These are phyloP conservation scores for Cryptococcus sp. DNA, from an alignment of 1,284 basidiomycete species.

Conservation along the genomic window DNA sequence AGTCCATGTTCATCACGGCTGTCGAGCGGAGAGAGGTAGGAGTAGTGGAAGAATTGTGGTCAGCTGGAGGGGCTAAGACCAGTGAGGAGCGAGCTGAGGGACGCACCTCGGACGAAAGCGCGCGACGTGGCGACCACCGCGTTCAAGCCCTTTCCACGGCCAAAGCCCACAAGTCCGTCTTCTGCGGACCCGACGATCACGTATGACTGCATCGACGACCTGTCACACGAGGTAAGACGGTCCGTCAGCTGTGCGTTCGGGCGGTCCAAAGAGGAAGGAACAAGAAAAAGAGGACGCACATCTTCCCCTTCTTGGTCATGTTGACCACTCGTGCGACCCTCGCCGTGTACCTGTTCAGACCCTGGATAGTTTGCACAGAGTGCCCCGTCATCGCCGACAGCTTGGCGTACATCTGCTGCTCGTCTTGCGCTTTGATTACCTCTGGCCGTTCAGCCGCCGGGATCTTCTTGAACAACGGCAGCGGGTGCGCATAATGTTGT, in stretches of 20 bases:
- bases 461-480: conserved; percentile 19
- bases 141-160: conserved; percentile 67
- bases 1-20: conserved; percentile 63
- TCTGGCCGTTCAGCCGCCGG: conserved; percentile 16
- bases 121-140: too few species aligned
- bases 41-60: too few species aligned
- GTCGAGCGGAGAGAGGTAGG: not conserved
- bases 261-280: not conserved
- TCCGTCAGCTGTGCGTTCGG: not conserved
- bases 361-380: conserved; percentile 27
- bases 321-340: conserved; percentile 42
- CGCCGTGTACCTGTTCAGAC: conserved; percentile 37
- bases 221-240: conserved; percentile 1
- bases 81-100: not conserved
- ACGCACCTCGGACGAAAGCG: not conserved
- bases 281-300: conserved; percentile 34
- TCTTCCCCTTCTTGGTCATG: conserved; percentile 51
- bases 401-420: conserved; percentile 23
- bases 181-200: conserved; percentile 78
- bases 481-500: conserved; percentile 41
- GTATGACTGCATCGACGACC: conserved; percentile 52
- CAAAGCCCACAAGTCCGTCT: conserved; percentile 82
- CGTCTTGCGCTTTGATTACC: conserved; percentile 24
- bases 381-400: conserved; percentile 33
- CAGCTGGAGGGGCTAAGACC: not conserved